Percentiles rank a stretch among this genome's conserved stretches.
Conservation (phyloP, 768 basidiomycete genomes). For the Tylopilus cervinicoccineus region DNA sequence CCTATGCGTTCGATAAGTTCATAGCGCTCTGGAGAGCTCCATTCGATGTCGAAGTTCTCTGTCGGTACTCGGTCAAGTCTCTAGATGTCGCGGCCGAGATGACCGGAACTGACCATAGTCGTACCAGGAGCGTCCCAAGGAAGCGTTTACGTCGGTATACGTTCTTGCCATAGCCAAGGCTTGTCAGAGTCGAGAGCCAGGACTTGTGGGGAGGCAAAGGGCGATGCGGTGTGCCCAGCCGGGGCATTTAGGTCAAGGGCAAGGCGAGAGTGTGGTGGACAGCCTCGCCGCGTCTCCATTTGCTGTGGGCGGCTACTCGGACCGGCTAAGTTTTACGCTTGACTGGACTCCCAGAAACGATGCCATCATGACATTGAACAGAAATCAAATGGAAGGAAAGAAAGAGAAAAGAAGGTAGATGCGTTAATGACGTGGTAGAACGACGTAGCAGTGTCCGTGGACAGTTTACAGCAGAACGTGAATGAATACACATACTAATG, state of each 20-base stretch:
- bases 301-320: neutral
- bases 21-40: constrained; percentile 65
- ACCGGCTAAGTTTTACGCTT: neutral
- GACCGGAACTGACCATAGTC: constrained; percentile 47
- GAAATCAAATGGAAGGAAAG: constrained; percentile 2
- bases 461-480: constrained; percentile 24
- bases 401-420: constrained; percentile 7
- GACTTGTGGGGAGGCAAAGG: constrained; percentile 14
- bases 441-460: constrained; percentile 24
- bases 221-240: constrained; percentile 15
- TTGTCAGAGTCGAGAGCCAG: constrained; percentile 16
- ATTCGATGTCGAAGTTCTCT: constrained; percentile 59
- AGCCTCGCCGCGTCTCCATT: constrained; percentile 10
- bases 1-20: constrained; percentile 62
- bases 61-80: constrained; percentile 2
- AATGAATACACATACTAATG: constrained; percentile 30
- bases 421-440: constrained; percentile 22
- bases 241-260: constrained; percentile 27
- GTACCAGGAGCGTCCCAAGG: constrained; percentile 56
- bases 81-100: neutral
- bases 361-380: constrained; percentile 20
- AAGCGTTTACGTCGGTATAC: constrained; percentile 55
- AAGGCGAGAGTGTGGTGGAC: constrained; percentile 11
- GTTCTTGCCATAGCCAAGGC: constrained; percentile 41
- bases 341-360: constrained; percentile 2